phyloP scores from a whole-genome alignment of 139 green algal species.

The Chlamydomonas incerta region DNA sequence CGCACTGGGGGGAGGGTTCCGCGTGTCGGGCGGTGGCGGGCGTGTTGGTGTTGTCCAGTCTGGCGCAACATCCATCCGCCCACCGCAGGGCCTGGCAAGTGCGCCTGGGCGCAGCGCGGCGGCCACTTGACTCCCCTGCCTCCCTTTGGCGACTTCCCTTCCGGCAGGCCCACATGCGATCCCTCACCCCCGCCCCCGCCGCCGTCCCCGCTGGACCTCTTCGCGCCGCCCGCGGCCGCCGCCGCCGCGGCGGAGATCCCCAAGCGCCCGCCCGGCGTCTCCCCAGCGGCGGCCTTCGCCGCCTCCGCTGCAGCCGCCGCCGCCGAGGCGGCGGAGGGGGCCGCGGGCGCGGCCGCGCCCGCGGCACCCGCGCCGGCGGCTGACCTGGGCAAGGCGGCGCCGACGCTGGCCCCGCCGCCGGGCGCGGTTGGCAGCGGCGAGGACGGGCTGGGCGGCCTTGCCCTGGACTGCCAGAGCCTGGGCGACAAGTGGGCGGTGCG shows the following conservation, averaged over 20 bases:
- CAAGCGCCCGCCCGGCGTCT: neutral
- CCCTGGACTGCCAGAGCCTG: neutral
- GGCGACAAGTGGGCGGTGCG: conserved; percentile 59
- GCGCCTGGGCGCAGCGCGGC: too few species aligned
- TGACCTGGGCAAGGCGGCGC: too few species aligned
- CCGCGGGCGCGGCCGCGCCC: neutral
- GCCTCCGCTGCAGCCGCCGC: too few species aligned
- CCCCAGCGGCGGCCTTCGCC: neutral
- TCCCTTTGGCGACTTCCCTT: neutral
- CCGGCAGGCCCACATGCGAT: neutral
- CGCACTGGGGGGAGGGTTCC: too few species aligned
- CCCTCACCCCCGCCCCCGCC: neutral
- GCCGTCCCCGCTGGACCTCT: conserved; percentile 5
- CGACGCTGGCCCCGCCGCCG: too few species aligned
- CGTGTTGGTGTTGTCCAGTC: too few species aligned
- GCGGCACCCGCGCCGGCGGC: neutral
- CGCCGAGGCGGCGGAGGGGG: neutral
- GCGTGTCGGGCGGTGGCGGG: too few species aligned
- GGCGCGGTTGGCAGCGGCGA: too few species aligned
- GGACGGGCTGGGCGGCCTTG: conserved; percentile 28
- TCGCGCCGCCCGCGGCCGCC: neutral
- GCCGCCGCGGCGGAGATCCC: neutral
- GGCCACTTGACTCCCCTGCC: neutral
- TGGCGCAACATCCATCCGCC: too few species aligned
- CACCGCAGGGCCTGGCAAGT: too few species aligned